Base-by-base conservation (phyloP, 2,329 filamentous ascomycete genomes). In the Microdochium nivale region DNA sequence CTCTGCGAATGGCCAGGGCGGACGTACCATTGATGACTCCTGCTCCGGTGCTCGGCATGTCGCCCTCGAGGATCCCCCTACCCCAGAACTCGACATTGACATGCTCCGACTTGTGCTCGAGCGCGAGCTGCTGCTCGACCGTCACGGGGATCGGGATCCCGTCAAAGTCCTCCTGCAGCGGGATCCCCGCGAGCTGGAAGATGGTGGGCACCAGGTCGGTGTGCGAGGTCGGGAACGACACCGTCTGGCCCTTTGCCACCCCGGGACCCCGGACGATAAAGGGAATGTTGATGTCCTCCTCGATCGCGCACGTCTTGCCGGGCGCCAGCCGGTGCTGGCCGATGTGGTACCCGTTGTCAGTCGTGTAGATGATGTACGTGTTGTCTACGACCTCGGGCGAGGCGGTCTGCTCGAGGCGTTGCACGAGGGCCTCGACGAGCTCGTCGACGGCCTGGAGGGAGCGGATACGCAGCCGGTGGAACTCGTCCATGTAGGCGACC, bases 321-420 rank as follows among this genome's bases (percentile, higher is more conserved):
- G 79, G 78, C 37, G 74, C 74, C 24, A 82, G 64, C 0, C 80
- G 73, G 61, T 83, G 79, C 58, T 82, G 78, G 10, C 77, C 74
- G 51, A 83, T 76, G 57, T 82, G 79, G 61, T 72, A 83, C 1
- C 80, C 79, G 56, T 83, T 83, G 61, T 83, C 80, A 3, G 72
- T 72, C 10, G 76, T 79, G 62, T 79, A 83, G 46, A 83, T 71
- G 24, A 83, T 66, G 55, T 80, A 83, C 0, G 79, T 77, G 25
- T 81, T 77, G 51, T 81, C 82, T 14, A 87, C 72, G 1, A 87
- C 68, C n/a, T 79, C 81, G 0, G 80, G 71, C 1, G 33, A 3
- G 13, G 7, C 33, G 40, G 3, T 24, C 3, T 70, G 58, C 3
- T 70, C 64, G 0, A 81, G 69, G 8, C 70, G 70, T 1, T 60